Evolutionary conservation across 352 stramenopile species (phyloP), one percentile per base, ranked within the genome.

Genomic region (Pythium rishiriense): DNA sequence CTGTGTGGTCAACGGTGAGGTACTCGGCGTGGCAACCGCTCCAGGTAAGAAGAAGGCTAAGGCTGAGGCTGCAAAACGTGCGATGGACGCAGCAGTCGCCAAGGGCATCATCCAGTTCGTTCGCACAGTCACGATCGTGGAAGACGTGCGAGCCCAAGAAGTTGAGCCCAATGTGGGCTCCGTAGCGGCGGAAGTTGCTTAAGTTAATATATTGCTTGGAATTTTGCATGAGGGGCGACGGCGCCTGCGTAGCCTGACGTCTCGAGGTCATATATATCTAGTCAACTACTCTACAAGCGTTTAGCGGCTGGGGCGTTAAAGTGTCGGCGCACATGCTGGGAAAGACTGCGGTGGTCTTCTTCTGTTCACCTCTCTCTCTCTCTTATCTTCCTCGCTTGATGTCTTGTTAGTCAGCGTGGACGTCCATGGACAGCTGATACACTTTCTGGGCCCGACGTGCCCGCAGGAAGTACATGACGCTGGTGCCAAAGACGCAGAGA

Each of bases 11-110:
- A 89, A 89, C 12, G 77, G 70, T 15, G 62, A 83, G 31, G 12
- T 69, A 19, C 60, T 85, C 6, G 71, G 55, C 24, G 55, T 64
- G 15, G 69, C 69, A 0, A 73, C 62, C 7, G 84, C 75, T 2
- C 67, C 91, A 1, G 75, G 82, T 41, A 96, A 97, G 64, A 92
- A 94, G 72, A 98, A 97, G 64, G 84, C 91, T 17, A 77, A 76
- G 43, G 58, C 56, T 8, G 70, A 83, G 50, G 83, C 78, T n/a
- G 81, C 79, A 0, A 64, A 66, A 21, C 68, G 88, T 25, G 78
- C 96, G 64, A 74, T 98, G 64, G 86, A 85, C 33, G 71, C 80
- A 52, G 92, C 86, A 7, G 68, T 94, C 53, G 83, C 93, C 2
- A 49, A 58, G 15, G 52, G 53, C 3, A 55, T 64, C 12, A 48